Evolutionary conservation across 345 rosid genomes (phyloP).

Genomic region (Eucalyptus tenuipes): DNA sequence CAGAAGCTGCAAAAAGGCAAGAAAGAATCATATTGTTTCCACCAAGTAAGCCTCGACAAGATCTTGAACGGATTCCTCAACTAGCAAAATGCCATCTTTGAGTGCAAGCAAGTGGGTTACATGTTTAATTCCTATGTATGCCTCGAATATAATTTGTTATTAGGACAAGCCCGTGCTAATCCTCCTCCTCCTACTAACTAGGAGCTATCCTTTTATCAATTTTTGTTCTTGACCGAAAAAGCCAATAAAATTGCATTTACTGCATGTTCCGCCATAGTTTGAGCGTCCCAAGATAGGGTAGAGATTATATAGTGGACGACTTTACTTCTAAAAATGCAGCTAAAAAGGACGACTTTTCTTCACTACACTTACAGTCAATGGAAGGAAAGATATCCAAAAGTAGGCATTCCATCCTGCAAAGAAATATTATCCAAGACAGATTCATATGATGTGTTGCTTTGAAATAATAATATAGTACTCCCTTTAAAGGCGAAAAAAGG

Average conservation of each 20-base stretch:
- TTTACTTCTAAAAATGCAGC: background rate
- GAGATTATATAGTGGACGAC: background rate
- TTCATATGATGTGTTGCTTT: background rate
- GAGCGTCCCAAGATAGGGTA: background rate
- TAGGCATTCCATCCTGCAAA: constrained; percentile 72
- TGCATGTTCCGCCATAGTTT: background rate
- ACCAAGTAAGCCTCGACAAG: background rate
- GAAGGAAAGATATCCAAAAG: constrained; percentile 69
- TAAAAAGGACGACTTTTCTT: background rate
- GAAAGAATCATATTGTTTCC: background rate
- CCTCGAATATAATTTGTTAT: background rate
- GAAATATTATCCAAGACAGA: background rate
- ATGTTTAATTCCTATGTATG: background rate
- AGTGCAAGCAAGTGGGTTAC: background rate
- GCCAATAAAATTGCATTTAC: background rate
- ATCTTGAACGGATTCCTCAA: background rate
- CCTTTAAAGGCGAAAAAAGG: background rate
- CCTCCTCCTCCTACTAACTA: background rate
- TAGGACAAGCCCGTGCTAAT: background rate
- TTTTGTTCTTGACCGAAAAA: background rate
- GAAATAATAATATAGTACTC: background rate
- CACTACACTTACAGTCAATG: constrained; percentile 38
- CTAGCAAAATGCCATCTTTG: background rate
- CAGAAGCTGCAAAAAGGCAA: constrained; percentile 32
- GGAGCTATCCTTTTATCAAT: background rate